phyloP scores from a whole-genome alignment of 2,329 filamentous ascomycete genomes.

The Juglanconis oblonga region DNA sequence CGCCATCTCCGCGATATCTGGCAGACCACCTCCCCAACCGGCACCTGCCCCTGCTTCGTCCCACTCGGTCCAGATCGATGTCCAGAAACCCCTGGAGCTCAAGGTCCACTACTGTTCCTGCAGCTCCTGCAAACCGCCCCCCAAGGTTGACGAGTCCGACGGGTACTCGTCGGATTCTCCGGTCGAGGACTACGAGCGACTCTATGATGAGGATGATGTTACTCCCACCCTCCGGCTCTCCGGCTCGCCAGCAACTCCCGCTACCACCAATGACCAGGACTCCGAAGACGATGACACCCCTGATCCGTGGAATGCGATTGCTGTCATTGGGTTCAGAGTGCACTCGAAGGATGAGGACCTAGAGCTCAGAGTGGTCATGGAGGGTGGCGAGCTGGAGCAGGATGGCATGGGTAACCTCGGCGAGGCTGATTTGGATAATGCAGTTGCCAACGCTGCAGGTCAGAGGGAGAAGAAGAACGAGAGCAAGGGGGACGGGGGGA shows the following conservation, averaged over 20 bases:
- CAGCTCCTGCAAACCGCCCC: conserved; percentile 8
- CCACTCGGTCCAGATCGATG: neutral
- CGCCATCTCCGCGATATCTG: conserved; percentile 18
- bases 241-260: conserved; percentile 31
- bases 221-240: conserved; percentile 46
- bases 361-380: conserved; percentile 53
- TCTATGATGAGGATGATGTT: conserved; percentile 59
- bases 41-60: neutral
- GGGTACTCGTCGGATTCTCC: conserved; percentile 59
- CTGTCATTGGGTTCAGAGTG: conserved; percentile 58
- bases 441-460: conserved; percentile 53
- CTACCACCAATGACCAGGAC: conserved; percentile 39
- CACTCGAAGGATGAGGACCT: conserved; percentile 56
- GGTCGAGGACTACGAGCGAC: conserved; percentile 56
- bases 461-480: conserved; percentile 29
- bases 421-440: conserved; percentile 53
- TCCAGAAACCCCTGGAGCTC: conserved; percentile 9
- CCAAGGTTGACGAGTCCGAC: conserved; percentile 39
- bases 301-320: conserved; percentile 62
- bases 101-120: conserved; percentile 4
- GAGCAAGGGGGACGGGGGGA: neutral
- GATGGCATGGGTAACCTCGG: conserved; percentile 57
- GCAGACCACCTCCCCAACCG: conserved; percentile 20
- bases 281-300: conserved; percentile 53
- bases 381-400: conserved; percentile 51